Base-by-base conservation (phyloP, 2,329 filamentous ascomycete species). In the Aspergillus costaricaensis region DNA sequence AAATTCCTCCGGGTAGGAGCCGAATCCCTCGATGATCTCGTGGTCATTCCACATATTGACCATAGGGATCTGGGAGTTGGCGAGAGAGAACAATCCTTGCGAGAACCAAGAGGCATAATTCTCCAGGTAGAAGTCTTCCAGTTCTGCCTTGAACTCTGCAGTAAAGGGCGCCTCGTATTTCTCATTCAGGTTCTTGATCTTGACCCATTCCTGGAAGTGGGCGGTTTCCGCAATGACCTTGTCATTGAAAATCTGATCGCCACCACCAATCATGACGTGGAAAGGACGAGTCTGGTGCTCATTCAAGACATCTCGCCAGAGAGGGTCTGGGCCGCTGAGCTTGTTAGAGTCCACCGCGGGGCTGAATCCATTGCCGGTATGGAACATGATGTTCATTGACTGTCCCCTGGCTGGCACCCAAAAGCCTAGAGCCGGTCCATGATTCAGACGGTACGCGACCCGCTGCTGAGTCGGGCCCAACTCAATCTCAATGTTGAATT, bases 11-110 rank as follows among this genome's bases (percentile, higher is more conserved):
- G 93, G 88, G 74, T 98, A 99, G 0, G 92, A 96, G 6, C 95
- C 95, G 72, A 89, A 99, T 1, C 96, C 95, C 76, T 93, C 90
- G 65, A 93, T 93, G 67, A 93, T 90, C 67, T 95, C 91, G 73
- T 98, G 95, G 69, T 98, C 95, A 75, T 98, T 94, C 82, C 91
- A 97, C 75, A 99, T 93, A 74, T 99, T 99, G 69, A 99, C 86
- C 93, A 97, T 98, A 8, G 95, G 93, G 49, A 99, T 98, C 74
- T 98, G 94, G 2, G 91, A 90, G 68, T 89, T 93, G 5, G 94
- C 95, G 72, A 99, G 85, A n/a, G 90, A 87, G 71, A 97, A 99
- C 5, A 98, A 80, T 0, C 96, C 95, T 70, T 96, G 93, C 0
- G 93, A 97, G 76, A 98, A 99, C 93, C 95, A 99, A 84, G 88